These are phyloP conservation scores for Aspergillus bertholletiae DNA, from an alignment of 495 filamentous ascomycete species.

Conservation along the genomic window DNA sequence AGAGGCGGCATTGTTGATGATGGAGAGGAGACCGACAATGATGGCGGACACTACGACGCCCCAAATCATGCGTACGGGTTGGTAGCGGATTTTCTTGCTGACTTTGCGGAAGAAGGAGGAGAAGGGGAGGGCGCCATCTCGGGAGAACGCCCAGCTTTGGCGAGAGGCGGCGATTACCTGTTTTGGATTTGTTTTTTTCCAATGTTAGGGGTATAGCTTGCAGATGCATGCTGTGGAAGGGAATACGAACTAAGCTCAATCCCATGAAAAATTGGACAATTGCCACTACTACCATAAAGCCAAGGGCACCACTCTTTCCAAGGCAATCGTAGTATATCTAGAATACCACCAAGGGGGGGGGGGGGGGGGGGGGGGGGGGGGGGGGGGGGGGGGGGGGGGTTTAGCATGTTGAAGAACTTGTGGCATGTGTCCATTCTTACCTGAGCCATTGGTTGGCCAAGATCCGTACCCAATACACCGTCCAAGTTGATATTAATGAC, in stretches of 20 bases:
- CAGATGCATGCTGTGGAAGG: no score
- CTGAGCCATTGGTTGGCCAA: constrained; percentile 47
- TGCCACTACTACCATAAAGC: constrained; percentile 40
- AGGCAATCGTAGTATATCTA: constrained; percentile 45
- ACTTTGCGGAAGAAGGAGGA: constrained; percentile 53
- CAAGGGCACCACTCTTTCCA: constrained; percentile 43
- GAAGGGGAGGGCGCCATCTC: constrained; percentile 57
- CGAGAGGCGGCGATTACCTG: constrained; percentile 48
- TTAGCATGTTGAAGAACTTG: no score
- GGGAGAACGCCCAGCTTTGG: constrained; percentile 56
- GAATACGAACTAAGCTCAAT: constrained; percentile 40
- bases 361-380: no score
- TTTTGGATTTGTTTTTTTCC: neutral
- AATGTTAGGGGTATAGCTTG: constrained; percentile 31
- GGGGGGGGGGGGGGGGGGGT: no score
- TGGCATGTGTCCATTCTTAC: no score
- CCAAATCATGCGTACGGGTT: constrained; percentile 54
- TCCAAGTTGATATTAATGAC: constrained; percentile 35
- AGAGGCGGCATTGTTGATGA: constrained; percentile 55
- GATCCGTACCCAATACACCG: constrained; percentile 26
- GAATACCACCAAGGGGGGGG: neutral
- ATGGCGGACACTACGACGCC: constrained; percentile 48
- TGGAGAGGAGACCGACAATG: constrained; percentile 50
- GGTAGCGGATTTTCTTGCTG: constrained; percentile 47
- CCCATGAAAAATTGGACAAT: constrained; percentile 47